Percentiles rank a stretch among this genome's conserved stretches.
Evolutionary conservation across 2,329 filamentous ascomycete species (phyloP).

Genomic region (Verruconis gallopava): DNA sequence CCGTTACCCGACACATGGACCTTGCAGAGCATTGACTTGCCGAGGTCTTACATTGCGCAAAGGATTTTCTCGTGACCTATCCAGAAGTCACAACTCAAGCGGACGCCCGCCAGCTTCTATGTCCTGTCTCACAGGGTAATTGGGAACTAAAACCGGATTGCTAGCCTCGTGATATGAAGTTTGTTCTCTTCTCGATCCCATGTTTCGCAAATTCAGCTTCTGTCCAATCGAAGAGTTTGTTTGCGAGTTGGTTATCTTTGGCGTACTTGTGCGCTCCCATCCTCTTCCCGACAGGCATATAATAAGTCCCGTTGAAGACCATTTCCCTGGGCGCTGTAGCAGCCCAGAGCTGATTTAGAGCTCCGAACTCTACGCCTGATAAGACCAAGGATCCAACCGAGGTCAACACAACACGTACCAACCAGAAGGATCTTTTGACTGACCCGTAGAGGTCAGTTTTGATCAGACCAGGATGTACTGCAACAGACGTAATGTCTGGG

Average conservation of each 20-base stretch:
- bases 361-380: slow-evolving; percentile 18
- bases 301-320: slow-evolving; percentile 31
- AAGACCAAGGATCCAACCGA: slow-evolving; percentile 6
- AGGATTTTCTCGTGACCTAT: no score
- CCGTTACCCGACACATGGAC: no score
- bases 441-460: slow-evolving; percentile 27
- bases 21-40: no score
- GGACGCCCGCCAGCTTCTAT: no score
- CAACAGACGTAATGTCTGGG: slow-evolving; percentile 30
- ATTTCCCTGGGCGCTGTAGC: slow-evolving; percentile 21
- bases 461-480: slow-evolving; percentile 39
- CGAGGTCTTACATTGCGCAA: no score
- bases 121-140: no score
- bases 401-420: neutral
- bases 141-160: no score
- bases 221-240: slow-evolving; percentile 27
- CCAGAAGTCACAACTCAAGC: no score
- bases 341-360: slow-evolving; percentile 32
- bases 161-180: no score
- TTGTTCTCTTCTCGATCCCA: neutral
- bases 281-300: slow-evolving; percentile 22
- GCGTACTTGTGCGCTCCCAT: slow-evolving; percentile 16
- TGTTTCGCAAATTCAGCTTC: slow-evolving; percentile 19
- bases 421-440: neutral
- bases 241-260: slow-evolving; percentile 18